These are phyloP conservation scores for Hanseniaspora lachancei DNA, from an alignment of 805 yeast genomes.

Conservation along the genomic window DNA sequence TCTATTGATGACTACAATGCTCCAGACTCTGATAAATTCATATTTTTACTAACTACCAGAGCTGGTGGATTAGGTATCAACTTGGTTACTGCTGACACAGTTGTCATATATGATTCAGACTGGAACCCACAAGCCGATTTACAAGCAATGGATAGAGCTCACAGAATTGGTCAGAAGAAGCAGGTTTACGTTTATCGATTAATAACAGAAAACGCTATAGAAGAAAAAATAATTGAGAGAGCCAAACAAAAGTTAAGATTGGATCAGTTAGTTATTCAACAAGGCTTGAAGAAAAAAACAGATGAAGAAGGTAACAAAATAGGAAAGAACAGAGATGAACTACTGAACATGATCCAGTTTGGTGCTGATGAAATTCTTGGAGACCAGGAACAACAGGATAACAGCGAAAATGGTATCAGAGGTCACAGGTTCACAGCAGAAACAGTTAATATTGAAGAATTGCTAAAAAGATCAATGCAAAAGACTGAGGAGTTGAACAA, in stretches of 20 bases:
- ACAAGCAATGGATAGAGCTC: slow-evolving; percentile 98
- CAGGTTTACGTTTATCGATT: slow-evolving; percentile 87
- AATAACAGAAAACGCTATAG: slow-evolving; percentile 91
- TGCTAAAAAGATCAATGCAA: slow-evolving; percentile 66
- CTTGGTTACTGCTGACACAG: slow-evolving; percentile 82
- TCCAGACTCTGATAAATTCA: slow-evolving; percentile 69
- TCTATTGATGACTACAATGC: slow-evolving; percentile 87
- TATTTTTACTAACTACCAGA: slow-evolving; percentile 79
- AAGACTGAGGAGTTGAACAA: slow-evolving; percentile 69
- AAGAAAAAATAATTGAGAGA: slow-evolving; percentile 87
- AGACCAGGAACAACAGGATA: slow-evolving; percentile 25
- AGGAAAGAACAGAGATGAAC: slow-evolving; percentile 66
- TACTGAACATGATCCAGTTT: slow-evolving; percentile 88
- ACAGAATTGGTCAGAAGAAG: slow-evolving; percentile 91
- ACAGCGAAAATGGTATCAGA: slow-evolving; percentile 18
- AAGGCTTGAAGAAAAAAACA: slow-evolving; percentile 35
- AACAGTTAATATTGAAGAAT: slow-evolving; percentile 67
- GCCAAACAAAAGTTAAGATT: slow-evolving; percentile 88
- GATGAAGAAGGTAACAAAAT: slow-evolving; percentile 21
- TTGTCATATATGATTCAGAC: slow-evolving; percentile 78
- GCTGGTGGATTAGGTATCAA: slow-evolving; percentile 97
- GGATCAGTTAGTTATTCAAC: slow-evolving; percentile 92
- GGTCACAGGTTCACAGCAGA: not conserved
- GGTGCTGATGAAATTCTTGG: slow-evolving; percentile 88
- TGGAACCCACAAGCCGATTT: slow-evolving; percentile 98